A percentile compares a stretch with the other conserved stretches of the same genome.
Conservation (phyloP, 1,284 basidiomycete genomes). For the Apiotrichum porosum region DNA sequence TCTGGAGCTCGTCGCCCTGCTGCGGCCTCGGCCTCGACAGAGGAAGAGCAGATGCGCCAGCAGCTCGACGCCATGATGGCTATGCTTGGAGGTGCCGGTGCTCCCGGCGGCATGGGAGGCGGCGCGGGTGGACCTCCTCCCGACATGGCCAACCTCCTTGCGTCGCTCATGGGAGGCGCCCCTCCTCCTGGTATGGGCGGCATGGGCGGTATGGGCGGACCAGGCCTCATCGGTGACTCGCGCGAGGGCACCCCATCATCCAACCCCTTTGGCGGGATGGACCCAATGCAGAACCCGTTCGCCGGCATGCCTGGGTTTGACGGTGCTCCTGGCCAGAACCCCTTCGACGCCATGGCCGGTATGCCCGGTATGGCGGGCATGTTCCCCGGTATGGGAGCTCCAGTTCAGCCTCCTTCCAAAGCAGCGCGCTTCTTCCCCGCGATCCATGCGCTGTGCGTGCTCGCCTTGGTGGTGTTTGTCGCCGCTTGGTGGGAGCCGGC, state of each 20-base stretch:
- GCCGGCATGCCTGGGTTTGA: slow-evolving; percentile 7
- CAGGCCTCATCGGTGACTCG: not conserved
- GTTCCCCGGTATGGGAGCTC: slow-evolving; percentile 1
- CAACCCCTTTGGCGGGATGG: not conserved
- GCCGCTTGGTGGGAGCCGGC: slow-evolving; percentile 47
- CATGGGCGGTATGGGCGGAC: not conserved
- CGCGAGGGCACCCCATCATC: not conserved
- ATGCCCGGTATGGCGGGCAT: slow-evolving; percentile 9
- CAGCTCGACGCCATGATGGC: slow-evolving; percentile 40
- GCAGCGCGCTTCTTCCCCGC: slow-evolving; percentile 38
- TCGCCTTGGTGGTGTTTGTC: slow-evolving; percentile 37
- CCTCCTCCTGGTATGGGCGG: not conserved
- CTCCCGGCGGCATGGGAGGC: slow-evolving; percentile 14
- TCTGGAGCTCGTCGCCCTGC: too few species aligned
- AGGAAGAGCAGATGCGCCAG: slow-evolving; percentile 22
- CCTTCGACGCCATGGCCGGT: slow-evolving; percentile 18
- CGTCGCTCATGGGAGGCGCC: slow-evolving; percentile 21
- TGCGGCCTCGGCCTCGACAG: not conserved
- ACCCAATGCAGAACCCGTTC: slow-evolving; percentile 5
- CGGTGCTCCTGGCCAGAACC: not conserved
- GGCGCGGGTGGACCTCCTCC: slow-evolving; percentile 24
- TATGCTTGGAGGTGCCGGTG: slow-evolving; percentile 25
- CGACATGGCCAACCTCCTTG: slow-evolving; percentile 30
- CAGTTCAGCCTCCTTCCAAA: slow-evolving; percentile 6
- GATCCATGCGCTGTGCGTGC: slow-evolving; percentile 35